phyloP scores from a whole-genome alignment of 2,329 filamentous ascomycete species.

The Hypoxylon sp. region DNA sequence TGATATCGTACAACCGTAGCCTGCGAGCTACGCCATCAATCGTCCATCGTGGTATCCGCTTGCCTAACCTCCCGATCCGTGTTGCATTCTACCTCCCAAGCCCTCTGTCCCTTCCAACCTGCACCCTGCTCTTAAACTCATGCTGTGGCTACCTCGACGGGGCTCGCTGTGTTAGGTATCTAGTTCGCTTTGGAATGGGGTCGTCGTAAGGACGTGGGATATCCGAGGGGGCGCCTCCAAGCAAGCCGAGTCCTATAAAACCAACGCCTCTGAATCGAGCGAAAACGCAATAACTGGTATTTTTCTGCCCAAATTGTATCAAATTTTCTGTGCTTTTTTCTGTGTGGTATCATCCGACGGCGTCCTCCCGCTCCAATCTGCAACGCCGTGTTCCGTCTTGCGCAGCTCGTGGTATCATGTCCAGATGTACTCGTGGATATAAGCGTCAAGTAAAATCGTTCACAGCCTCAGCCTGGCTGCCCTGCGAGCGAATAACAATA shows the following conservation, averaged over 20 bases:
- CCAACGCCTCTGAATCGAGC: conserved; percentile 42
- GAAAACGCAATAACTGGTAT: conserved; percentile 48
- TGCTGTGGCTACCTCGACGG: conserved; percentile 16
- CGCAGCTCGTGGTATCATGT: conserved; percentile 57
- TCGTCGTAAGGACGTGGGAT: conserved; percentile 32
- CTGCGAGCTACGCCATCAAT: conserved; percentile 41
- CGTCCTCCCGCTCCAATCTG: conserved; percentile 52
- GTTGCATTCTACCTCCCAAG: conserved; percentile 41
- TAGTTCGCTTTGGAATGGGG: conserved; percentile 21
- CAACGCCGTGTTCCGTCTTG: conserved; percentile 53
- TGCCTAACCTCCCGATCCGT: conserved; percentile 32
- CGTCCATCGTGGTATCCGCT: conserved; percentile 44
- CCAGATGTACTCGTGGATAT: conserved; percentile 53
- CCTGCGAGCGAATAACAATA: conserved; percentile 46
- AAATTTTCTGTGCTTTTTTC: conserved; percentile 53
- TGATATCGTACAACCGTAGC: conserved; percentile 47
- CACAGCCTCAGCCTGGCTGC: conserved; percentile 48
- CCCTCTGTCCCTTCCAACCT: conserved; percentile 21
- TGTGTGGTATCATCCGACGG: conserved; percentile 53
- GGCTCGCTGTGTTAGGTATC: conserved; percentile 12
- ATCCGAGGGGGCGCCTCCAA: conserved; percentile 36
- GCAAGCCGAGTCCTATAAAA: conserved; percentile 39
- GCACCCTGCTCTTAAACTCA: conserved; percentile 15
- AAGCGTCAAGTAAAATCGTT: conserved; percentile 53
- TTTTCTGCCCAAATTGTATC: conserved; percentile 45